phyloP scores from a whole-genome alignment of 768 basidiomycete genomes.

The Lentinula raphanica region DNA sequence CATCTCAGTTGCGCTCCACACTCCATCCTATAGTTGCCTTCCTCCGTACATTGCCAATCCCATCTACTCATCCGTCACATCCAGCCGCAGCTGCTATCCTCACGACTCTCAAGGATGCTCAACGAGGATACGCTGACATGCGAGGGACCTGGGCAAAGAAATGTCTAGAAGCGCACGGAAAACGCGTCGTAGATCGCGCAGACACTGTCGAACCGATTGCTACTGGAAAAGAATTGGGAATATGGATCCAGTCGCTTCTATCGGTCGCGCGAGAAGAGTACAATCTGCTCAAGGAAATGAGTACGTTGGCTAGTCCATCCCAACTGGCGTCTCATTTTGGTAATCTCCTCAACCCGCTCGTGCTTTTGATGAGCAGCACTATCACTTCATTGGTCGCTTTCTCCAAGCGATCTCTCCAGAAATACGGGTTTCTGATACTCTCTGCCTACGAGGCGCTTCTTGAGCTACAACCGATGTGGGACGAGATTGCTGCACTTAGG shows the following conservation, averaged over 20 bases:
- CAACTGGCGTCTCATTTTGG: constrained; percentile 55
- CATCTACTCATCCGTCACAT: constrained; percentile 79
- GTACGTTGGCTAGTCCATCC: constrained; percentile 48
- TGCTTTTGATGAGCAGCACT: constrained; percentile 60
- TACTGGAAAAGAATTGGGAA: constrained; percentile 66
- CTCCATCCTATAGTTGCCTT: constrained; percentile 64
- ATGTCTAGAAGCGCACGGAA: constrained; percentile 67
- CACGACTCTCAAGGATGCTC: constrained; percentile 66
- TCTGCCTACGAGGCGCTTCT: constrained; percentile 60
- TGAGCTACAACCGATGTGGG: constrained; percentile 58
- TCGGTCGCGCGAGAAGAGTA: constrained; percentile 71
- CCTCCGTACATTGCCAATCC: constrained; percentile 67
- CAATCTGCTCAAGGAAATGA: constrained; percentile 55
- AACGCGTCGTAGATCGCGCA: constrained; percentile 63
- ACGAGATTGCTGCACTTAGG: constrained; percentile 52
- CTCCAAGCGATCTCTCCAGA: constrained; percentile 73
- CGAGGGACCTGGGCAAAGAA: constrained; percentile 73
- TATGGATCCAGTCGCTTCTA: constrained; percentile 63
- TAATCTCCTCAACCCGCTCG: constrained; percentile 58
- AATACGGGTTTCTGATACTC: constrained; percentile 76
- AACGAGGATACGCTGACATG: constrained; percentile 83
- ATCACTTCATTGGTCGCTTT: constrained; percentile 57
- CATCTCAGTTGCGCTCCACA: constrained; percentile 43
- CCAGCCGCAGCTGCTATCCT: constrained; percentile 65
- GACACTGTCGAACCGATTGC: constrained; percentile 62